Percentiles rank a stretch among this genome's conserved stretches.
Conservation (phyloP, 208 protist genomes). For the Leishmania mexicana region DNA sequence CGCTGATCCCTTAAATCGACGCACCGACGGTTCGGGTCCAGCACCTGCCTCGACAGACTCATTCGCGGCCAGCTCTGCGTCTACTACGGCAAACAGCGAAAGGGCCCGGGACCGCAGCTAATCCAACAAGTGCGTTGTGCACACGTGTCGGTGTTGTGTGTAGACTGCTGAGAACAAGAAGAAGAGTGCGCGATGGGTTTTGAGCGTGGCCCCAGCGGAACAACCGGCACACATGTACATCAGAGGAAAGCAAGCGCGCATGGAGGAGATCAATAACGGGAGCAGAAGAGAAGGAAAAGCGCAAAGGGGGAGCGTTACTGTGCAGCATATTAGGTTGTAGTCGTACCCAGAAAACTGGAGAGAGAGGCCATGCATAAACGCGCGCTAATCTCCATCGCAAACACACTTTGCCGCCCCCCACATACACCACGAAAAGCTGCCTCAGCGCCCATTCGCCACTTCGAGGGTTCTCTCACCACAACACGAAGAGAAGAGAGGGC, state of each 20-base stretch:
- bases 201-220: not conserved
- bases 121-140: not conserved
- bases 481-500: not conserved
- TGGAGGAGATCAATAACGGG: not conserved
- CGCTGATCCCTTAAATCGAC: conserved; percentile 77
- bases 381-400: not conserved
- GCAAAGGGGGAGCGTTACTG: not conserved
- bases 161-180: not conserved
- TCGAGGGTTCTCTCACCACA: not conserved
- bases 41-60: conserved; percentile 9
- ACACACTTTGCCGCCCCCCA: not conserved
- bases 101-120: not conserved
- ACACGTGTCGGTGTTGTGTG: not conserved
- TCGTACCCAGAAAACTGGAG: not conserved
- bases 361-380: not conserved
- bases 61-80: not conserved
- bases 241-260: not conserved
- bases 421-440: not conserved
- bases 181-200: not conserved
- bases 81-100: not conserved
- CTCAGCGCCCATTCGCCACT: not conserved
- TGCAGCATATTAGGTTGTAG: not conserved
- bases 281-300: not conserved
- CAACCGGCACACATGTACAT: not conserved
- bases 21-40: conserved; percentile 16